Percentiles rank a stretch among this genome's conserved stretches.
phyloP scores from a whole-genome alignment of 768 basidiomycete genomes.

The Phlegmacium glaucopus region DNA sequence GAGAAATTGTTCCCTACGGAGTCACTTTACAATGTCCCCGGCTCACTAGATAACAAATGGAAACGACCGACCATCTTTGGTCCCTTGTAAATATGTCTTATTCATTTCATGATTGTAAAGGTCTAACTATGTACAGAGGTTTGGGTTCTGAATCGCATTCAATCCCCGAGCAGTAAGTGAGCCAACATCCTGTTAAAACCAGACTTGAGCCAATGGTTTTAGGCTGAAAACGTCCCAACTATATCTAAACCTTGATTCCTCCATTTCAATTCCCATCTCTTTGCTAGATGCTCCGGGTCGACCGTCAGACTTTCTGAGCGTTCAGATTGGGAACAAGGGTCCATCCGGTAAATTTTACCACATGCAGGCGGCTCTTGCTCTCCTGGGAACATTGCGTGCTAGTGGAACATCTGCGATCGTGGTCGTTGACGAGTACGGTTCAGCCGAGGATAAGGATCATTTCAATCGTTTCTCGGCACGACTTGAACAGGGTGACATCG shows the following conservation, averaged over 20 bases:
- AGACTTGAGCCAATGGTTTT: neutral
- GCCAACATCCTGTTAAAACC: neutral
- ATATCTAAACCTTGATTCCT: slow-evolving; percentile 46
- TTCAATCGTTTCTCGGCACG: slow-evolving; percentile 49
- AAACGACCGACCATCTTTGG: slow-evolving; percentile 49
- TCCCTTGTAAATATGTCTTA: slow-evolving; percentile 1
- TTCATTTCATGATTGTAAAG: neutral
- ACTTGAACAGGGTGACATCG: slow-evolving; percentile 51
- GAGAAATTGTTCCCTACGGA: slow-evolving; percentile 45
- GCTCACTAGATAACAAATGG: slow-evolving; percentile 25
- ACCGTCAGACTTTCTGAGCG: slow-evolving; percentile 27
- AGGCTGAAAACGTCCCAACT: slow-evolving; percentile 34
- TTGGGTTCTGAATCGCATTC: slow-evolving; percentile 28
- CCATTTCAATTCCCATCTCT: slow-evolving; percentile 46
- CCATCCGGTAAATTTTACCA: slow-evolving; percentile 63
- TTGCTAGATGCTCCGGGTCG: slow-evolving; percentile 37
- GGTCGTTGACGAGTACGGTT: slow-evolving; percentile 34
- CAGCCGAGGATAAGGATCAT: slow-evolving; percentile 38
- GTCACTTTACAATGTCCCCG: slow-evolving; percentile 11
- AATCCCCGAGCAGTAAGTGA: slow-evolving; percentile 26
- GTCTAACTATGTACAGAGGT: slow-evolving; percentile 25
- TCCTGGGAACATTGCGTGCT: slow-evolving; percentile 52
- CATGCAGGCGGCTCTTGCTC: slow-evolving; percentile 38
- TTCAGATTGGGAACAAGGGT: slow-evolving; percentile 37
- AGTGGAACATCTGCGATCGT: slow-evolving; percentile 49